Evolutionary conservation across 768 basidiomycete genomes (phyloP), one percentile per base, ranked within the genome.

Genomic region (Royoungia palumana): DNA sequence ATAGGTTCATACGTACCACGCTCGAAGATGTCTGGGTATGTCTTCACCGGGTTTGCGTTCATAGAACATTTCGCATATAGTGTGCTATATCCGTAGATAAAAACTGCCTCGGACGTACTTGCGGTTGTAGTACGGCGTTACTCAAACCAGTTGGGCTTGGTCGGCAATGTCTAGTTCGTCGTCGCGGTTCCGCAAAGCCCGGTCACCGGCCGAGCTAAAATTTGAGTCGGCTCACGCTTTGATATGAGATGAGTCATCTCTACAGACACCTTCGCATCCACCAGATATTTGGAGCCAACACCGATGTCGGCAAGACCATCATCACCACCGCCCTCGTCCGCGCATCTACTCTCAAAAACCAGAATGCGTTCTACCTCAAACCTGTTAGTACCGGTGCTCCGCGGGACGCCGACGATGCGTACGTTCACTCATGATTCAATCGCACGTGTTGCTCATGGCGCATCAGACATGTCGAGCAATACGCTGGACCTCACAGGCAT

Each of bases 251-350:
- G 91, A 81, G 88, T 41, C 77, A 85, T 19, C 83, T 98, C 38
- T 94, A 88, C 74, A 84, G 81, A 60, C 78, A 94, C 62, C 77
- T 97, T 28, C 82, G 91, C 16, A 73, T 93, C 25, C 89, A 94
- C 66, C 91, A 95, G 64, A 74, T 97, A 50, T 95, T 96, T 61
- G 95, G 95, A 27, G 93, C 94, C 1, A 96, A 95, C 69, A 98
- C 95, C 2, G 85, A 93, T 67, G 94, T 97, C 42, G 95, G 95
- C 22, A 97, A 98, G 70, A 96, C 94, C 0, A 78, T 97, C 49
- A 72, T 97, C 46, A 87, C 91, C 1, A 81, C 93, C 2, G 90
- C 90, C 1, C 81, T 98, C 30, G 80, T 85, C 37, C 77, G 89
- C 30, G 85, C 89, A 0, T 89, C 89, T n/a, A 83, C 83, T 0